Evolutionary conservation across 225 moss, liverwort and hornwort species (phyloP), one percentile per base, ranked within the genome.

Genomic region (Pseudoscleropodium purum): DNA sequence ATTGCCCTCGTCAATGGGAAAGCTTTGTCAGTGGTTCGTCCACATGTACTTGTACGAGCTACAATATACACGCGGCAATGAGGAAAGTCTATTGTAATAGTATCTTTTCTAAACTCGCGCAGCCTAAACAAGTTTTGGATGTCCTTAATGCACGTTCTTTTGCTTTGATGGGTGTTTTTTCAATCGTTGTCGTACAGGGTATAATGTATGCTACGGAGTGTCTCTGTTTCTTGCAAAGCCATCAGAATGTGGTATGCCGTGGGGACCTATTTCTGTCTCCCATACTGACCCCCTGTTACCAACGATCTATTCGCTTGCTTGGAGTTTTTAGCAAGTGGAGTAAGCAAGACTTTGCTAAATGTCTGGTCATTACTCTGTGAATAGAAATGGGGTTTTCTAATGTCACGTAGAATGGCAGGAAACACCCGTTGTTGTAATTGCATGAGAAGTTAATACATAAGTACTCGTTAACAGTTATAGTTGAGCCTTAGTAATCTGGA

Each of bases 21-120:
- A 91, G n/a, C 75, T 51, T 59, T 79, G 81, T 76, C 54, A 77
- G 70, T 83, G 81, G 74, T 70, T 74, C 54, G 81, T 87, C 87
- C 82, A 82, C 87, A 84, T 88, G 84, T 92, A 91, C 78, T 77
- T 63, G 49, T 83, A 88, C 88, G 43, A 91, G 81, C 81, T 93
- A 19, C 64, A 89, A 86, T 90, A 84, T 90, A 93, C 73, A 66
- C 68, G 83, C 88, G 87, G 86, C 86, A 52, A 77, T 74, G 89
- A 84, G 82, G 82, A 69, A 81, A 86, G 33, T 89, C 62, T 77
- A 49, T 63, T 43, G 67, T 77, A 59, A 45, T 45, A 68, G 80
- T 56, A 39, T 75, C n/a, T 68, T 79, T 80, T 73, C 47, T 41
- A 84, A 91, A 83, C 47, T 81, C 6, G 56, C 27, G 80, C 49